phyloP scores from a whole-genome alignment of 1,284 basidiomycete genomes.

The Xerocomus amazonicus region DNA sequence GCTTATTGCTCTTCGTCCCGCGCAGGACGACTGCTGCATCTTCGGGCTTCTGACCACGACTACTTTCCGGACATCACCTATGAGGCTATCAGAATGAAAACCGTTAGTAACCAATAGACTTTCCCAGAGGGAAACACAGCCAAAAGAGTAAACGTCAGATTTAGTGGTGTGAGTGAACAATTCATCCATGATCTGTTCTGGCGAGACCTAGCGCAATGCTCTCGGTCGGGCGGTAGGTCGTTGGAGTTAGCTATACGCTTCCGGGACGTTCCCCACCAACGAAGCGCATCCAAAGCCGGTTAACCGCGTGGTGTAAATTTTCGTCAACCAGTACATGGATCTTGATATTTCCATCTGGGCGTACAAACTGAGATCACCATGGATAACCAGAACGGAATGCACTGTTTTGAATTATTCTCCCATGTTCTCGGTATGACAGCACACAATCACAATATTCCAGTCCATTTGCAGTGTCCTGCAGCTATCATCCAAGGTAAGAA shows the following conservation, averaged over 20 bases:
- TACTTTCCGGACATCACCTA: background rate
- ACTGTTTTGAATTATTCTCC: background rate
- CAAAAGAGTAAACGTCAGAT: slow-evolving; percentile 4
- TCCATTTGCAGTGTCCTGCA: slow-evolving; percentile 10
- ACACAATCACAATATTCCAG: slow-evolving; percentile 13
- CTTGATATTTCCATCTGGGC: background rate
- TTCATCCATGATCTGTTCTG: background rate
- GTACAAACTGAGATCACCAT: background rate
- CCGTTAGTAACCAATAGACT: background rate
- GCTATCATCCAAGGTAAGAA: background rate
- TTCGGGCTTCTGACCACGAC: background rate
- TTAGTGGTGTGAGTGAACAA: background rate
- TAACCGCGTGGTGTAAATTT: background rate
- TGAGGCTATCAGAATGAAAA: background rate
- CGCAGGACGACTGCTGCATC: background rate
- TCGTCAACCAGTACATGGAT: background rate
- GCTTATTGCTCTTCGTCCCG: background rate
- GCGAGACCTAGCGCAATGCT: background rate
- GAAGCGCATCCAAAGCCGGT: background rate
- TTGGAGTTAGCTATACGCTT: background rate
- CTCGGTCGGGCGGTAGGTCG: background rate
- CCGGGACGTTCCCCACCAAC: background rate
- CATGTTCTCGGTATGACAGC: background rate
- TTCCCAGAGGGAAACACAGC: slow-evolving; percentile 3
- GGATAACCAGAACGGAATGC: background rate